A percentile compares a stretch with the other conserved stretches of the same genome.
Evolutionary conservation across 2,329 filamentous ascomycete species (phyloP).

Genomic region (Lecanosticta acicola): DNA sequence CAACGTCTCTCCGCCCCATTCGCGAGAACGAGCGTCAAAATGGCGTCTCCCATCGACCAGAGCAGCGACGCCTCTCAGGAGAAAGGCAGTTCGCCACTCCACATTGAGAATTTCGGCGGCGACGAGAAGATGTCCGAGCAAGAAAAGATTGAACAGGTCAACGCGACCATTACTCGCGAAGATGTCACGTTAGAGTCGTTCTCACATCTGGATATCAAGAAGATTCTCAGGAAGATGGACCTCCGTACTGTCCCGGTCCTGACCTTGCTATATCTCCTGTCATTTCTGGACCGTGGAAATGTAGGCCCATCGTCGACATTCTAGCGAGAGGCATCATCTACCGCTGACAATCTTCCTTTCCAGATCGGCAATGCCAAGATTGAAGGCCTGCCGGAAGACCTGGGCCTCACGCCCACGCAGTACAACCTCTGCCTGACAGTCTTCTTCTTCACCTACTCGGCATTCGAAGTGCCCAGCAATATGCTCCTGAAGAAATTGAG

Average conservation of each 20-base stretch:
- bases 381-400: conserved; percentile 17
- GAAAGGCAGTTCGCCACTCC: not conserved
- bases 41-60: not conserved
- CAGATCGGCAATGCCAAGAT: conserved; percentile 30
- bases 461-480: conserved; percentile 35
- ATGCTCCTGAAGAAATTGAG: conserved; percentile 27
- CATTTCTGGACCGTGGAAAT: conserved; percentile 30
- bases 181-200: conserved; percentile 3
- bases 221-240: conserved; percentile 10
- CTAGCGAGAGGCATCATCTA: not conserved
- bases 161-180: not conserved
- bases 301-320: not conserved
- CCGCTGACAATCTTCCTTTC: not conserved
- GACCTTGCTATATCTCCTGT: conserved; percentile 35
- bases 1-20: not conserved
- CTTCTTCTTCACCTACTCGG: conserved; percentile 35
- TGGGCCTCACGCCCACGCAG: conserved; percentile 14
- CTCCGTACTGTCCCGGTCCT: conserved; percentile 34
- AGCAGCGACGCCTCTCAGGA: conserved; percentile 1
- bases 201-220: conserved; percentile 6
- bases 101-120: not conserved
- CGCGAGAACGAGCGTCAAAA: too few species aligned
- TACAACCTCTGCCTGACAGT: conserved; percentile 35
- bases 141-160: not conserved
- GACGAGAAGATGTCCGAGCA: not conserved